These are phyloP conservation scores for Eucalyptus tenuipes DNA, from an alignment of 345 rosid genomes.

Conservation along the genomic window DNA sequence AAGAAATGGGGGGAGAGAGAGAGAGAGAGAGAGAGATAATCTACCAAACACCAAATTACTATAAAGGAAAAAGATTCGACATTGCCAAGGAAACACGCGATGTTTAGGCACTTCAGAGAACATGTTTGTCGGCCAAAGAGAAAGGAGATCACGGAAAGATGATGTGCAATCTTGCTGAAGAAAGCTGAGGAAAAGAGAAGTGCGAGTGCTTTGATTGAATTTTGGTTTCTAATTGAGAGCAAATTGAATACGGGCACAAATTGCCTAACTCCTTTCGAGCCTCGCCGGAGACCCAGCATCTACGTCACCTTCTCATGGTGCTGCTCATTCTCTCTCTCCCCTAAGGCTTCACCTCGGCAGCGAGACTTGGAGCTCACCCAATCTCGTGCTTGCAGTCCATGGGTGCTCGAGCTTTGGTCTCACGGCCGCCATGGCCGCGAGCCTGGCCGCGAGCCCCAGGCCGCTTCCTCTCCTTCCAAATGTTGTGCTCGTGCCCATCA, in stretches of 20 bases:
- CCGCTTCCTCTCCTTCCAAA: background rate
- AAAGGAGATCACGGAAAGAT: background rate
- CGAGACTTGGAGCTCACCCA: background rate
- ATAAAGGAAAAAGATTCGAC: background rate
- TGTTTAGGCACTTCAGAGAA: background rate
- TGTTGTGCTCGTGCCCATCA: background rate
- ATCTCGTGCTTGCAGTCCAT: background rate
- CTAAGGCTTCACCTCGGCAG: background rate
- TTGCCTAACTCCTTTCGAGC: background rate
- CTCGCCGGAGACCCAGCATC: background rate
- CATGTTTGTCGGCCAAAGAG: background rate
- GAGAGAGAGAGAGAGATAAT: background rate
- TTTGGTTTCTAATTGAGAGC: background rate
- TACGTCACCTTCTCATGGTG: too few relatives aligned
- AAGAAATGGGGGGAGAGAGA: background rate
- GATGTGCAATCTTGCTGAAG: background rate
- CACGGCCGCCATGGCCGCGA: background rate
- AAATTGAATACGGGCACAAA: background rate
- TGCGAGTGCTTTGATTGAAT: background rate
- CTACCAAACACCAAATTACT: background rate
- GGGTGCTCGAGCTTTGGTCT: background rate
- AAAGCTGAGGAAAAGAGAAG: background rate
- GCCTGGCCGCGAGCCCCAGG: background rate
- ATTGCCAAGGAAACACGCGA: background rate
- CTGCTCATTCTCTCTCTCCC: background rate